Evolutionary conservation across 2,329 filamentous ascomycete genomes (phyloP).

Genomic region (Verticillium nonalfalfae): DNA sequence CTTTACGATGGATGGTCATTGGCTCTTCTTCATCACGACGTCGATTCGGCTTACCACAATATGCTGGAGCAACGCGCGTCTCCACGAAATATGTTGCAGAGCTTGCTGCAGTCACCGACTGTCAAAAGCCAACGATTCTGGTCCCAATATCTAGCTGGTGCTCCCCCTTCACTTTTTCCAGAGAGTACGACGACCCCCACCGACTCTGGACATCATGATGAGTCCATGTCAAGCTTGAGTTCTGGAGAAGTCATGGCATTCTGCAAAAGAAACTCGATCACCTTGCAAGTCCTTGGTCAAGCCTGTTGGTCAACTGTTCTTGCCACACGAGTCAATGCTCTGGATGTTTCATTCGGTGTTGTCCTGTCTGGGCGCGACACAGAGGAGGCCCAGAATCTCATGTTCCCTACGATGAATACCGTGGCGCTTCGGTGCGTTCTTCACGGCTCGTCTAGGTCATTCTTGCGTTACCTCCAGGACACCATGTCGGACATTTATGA

Average conservation of each 20-base stretch:
- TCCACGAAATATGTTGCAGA: constrained; percentile 47
- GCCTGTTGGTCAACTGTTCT: constrained; percentile 70
- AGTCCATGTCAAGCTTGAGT: constrained; percentile 24
- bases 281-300: constrained; percentile 70
- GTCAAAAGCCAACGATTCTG: constrained; percentile 52
- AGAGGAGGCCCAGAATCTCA: constrained; percentile 56
- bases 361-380: constrained; percentile 81
- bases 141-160: constrained; percentile 57
- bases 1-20: constrained; percentile 89
- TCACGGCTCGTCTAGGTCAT: constrained; percentile 57
- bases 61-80: constrained; percentile 32
- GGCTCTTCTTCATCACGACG: constrained; percentile 63
- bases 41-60: constrained; percentile 57
- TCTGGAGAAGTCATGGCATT: constrained; percentile 35
- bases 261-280: constrained; percentile 62
- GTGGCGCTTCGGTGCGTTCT: constrained; percentile 67
- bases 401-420: constrained; percentile 93
- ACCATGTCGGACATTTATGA: constrained; percentile 60
- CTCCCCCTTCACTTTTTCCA: constrained; percentile 26
- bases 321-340: constrained; percentile 51
- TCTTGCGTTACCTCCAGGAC: constrained; percentile 69
- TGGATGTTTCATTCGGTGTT: constrained; percentile 77
- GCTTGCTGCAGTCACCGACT: constrained; percentile 38
- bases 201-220: constrained; percentile 31
- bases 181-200: constrained; percentile 16